Evolutionary conservation across 495 filamentous ascomycete species (phyloP).

Genomic region (Penicillium alfredii): DNA sequence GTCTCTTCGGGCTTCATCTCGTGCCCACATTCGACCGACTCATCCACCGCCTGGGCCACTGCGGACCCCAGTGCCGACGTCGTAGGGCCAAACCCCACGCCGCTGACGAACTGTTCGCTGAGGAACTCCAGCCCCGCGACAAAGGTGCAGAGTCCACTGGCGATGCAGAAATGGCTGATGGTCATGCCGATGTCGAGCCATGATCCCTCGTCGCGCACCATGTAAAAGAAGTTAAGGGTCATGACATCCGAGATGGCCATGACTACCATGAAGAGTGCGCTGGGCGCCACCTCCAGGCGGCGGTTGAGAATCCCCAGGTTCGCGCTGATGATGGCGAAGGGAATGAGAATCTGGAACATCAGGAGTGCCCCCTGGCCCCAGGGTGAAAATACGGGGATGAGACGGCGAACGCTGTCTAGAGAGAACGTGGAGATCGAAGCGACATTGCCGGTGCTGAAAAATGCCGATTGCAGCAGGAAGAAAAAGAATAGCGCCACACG

Average conservation of each 20-base stretch:
- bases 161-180: slow-evolving; percentile 92
- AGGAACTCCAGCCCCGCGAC: slow-evolving; percentile 82
- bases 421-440: slow-evolving; percentile 93
- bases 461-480: slow-evolving; percentile 86
- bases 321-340: slow-evolving; percentile 88
- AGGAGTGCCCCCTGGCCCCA: slow-evolving; percentile 88
- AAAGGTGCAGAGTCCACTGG: slow-evolving; percentile 82
- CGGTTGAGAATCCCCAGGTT: slow-evolving; percentile 93
- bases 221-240: slow-evolving; percentile 96
- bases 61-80: slow-evolving; percentile 9
- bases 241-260: slow-evolving; percentile 89
- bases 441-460: slow-evolving; percentile 97
- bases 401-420: slow-evolving; percentile 80
- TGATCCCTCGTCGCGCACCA: slow-evolving; percentile 89
- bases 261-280: slow-evolving; percentile 87
- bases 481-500: slow-evolving; percentile 93
- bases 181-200: slow-evolving; percentile 98
- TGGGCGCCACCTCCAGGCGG: slow-evolving; percentile 70
- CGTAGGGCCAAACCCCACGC: slow-evolving; percentile 60
- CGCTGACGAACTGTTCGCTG: slow-evolving; percentile 75
- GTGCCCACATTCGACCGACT: slow-evolving; percentile 17
- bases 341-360: slow-evolving; percentile 84
- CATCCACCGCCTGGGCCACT: slow-evolving; percentile 13
- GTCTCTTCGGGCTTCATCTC: slow-evolving; percentile 6
- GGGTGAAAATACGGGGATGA: slow-evolving; percentile 92